A percentile compares a stretch with the other conserved stretches of the same genome.
Evolutionary conservation across 139 green algal genomes (phyloP).

Genomic region (Helicosporidium sp.): DNA sequence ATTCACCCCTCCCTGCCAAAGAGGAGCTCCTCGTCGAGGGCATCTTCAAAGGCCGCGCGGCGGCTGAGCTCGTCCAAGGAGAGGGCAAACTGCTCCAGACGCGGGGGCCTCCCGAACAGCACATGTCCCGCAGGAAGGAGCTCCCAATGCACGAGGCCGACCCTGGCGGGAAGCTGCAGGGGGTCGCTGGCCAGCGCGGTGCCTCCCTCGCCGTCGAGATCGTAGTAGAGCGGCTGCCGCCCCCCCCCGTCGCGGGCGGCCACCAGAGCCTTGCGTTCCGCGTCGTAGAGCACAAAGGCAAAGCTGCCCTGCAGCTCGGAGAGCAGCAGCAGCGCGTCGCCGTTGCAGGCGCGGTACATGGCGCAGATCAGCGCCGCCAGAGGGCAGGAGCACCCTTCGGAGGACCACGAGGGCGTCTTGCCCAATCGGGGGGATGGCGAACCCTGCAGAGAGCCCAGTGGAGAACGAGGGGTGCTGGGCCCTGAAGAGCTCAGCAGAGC

Average conservation of each 20-base stretch:
- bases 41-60: conserved; percentile 8
- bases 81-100: conserved; percentile 50
- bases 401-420: background rate
- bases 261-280: conserved; percentile 29
- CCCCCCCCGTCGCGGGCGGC: conserved; percentile 23
- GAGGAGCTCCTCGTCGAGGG: conserved; percentile 17
- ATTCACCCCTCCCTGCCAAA: no score
- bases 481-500: no score
- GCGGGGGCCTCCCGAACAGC: conserved; percentile 8
- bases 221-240: conserved; percentile 33
- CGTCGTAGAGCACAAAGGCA: conserved; percentile 48
- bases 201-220: conserved; percentile 21
- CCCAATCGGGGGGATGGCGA: no score
- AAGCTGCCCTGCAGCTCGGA: conserved; percentile 60
- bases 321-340: conserved; percentile 40
- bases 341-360: conserved; percentile 22
- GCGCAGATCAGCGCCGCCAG: conserved; percentile 20
- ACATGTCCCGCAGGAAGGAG: conserved; percentile 49
- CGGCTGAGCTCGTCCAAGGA: conserved; percentile 35
- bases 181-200: conserved; percentile 25
- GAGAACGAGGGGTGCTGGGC: no score
- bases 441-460: no score
- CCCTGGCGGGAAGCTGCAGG: conserved; percentile 6
- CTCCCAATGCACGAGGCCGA: conserved; percentile 20
- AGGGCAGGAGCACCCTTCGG: conserved; percentile 5